Conservation (phyloP, 2,329 filamentous ascomycete genomes). For the Calonectria naviculata region DNA sequence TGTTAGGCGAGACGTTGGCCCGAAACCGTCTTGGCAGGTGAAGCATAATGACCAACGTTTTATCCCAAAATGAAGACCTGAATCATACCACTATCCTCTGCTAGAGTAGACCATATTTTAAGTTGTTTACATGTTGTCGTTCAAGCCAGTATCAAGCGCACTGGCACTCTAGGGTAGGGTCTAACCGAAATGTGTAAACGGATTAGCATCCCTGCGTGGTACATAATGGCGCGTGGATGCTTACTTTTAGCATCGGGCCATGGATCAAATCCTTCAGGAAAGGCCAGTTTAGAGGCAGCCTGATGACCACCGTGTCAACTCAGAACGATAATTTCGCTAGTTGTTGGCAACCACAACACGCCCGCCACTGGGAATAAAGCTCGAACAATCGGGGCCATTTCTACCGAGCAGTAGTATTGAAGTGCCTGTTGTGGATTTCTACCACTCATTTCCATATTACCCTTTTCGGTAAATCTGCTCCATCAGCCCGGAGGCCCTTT, state of each 20-base stretch:
- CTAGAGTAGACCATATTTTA: no score
- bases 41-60: background rate
- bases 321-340: background rate
- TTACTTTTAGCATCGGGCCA: background rate
- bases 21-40: background rate
- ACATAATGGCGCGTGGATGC: background rate
- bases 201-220: background rate
- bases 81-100: background rate
- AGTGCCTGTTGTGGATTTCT: background rate
- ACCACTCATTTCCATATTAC: background rate
- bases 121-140: no score
- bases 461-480: background rate
- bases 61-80: background rate
- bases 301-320: slow-evolving; percentile 1
- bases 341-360: background rate
- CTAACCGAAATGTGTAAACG: background rate
- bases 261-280: background rate
- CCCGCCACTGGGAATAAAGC: background rate
- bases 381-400: background rate
- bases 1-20: background rate
- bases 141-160: no score
- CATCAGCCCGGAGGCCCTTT: background rate
- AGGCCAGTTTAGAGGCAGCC: background rate
- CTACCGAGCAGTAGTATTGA: background rate
- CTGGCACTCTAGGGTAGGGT: background rate